These are phyloP conservation scores for Aurinia saxatilis DNA, from an alignment of 345 rosid species.

Conservation along the genomic window DNA sequence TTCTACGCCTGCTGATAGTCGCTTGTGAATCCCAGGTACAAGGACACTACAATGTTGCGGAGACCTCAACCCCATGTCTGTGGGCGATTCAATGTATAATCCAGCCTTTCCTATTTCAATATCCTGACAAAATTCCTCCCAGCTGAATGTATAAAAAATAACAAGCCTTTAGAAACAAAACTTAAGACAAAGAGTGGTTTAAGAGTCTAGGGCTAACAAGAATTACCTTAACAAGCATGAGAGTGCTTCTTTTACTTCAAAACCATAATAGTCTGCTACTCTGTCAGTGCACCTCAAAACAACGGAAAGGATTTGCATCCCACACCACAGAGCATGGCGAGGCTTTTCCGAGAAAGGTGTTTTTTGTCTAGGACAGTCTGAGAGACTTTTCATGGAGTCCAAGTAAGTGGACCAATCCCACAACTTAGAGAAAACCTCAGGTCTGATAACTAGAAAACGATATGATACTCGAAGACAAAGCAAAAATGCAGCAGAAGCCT, in stretches of 20 bases:
- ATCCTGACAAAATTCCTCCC: constrained; percentile 85
- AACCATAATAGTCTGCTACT: constrained; percentile 36
- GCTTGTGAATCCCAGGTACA: constrained; percentile 32
- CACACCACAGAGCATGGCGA: constrained; percentile 48
- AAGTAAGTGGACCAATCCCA: constrained; percentile 95
- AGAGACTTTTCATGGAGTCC: constrained; percentile 41
- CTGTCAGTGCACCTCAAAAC: constrained; percentile 48
- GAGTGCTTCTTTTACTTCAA: constrained; percentile 48
- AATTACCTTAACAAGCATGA: constrained; percentile 71
- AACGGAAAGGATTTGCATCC: constrained; percentile 43
- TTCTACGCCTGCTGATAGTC: constrained; percentile 22
- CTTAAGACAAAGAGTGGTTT: background rate
- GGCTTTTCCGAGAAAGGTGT: constrained; percentile 25
- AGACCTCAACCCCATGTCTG: constrained; percentile 23
- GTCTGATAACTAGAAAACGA: constrained; percentile 51
- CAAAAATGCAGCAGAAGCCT: constrained; percentile 43
- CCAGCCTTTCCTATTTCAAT: constrained; percentile 67
- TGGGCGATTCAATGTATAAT: constrained; percentile 39
- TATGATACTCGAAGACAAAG: constrained; percentile 52
- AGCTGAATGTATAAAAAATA: constrained; percentile 43
- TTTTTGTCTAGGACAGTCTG: constrained; percentile 12
- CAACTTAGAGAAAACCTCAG: constrained; percentile 52
- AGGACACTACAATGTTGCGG: constrained; percentile 27
- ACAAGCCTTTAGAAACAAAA: constrained; percentile 11
- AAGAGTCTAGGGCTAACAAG: constrained; percentile 5